These are phyloP conservation scores for Leccinum solheimii DNA, from an alignment of 1,284 basidiomycete species.

Conservation along the genomic window DNA sequence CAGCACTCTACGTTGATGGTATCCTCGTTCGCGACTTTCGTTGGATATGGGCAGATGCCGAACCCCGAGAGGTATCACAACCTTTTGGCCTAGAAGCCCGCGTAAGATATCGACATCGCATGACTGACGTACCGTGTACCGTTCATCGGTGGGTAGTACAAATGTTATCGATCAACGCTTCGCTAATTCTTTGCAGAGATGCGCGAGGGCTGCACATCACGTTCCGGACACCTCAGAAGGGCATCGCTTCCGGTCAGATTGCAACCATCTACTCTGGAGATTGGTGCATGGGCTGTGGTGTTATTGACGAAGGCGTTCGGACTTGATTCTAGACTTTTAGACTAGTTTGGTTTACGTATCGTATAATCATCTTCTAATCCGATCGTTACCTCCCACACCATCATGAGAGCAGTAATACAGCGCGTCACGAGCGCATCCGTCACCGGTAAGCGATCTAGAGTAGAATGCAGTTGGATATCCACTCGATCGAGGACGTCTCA, in stretches of 20 bases:
- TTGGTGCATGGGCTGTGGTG: constrained; percentile 85
- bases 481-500: background rate
- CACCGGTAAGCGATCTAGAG: constrained; percentile 46
- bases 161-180: background rate
- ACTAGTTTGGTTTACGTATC: background rate
- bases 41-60: constrained; percentile 75
- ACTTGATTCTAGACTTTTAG: constrained; percentile 5
- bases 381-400: constrained; percentile 32
- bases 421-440: constrained; percentile 76
- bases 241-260: constrained; percentile 81
- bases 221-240: constrained; percentile 63
- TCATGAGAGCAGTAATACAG: constrained; percentile 78
- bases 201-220: constrained; percentile 39
- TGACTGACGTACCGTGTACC: constrained; percentile 54
- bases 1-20: constrained; percentile 54
- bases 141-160: constrained; percentile 29
- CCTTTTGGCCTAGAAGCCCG: constrained; percentile 48
- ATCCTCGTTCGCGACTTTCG: constrained; percentile 55
- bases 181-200: constrained; percentile 20
- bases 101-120: constrained; percentile 75
- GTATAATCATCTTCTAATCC: constrained; percentile 4
- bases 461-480: background rate
- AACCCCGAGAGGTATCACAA: constrained; percentile 47
- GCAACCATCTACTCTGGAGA: constrained; percentile 72
- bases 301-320: constrained; percentile 43